These are phyloP conservation scores for Oryza australiensis DNA, from an alignment of 176 grass and related monocot species.

Conservation along the genomic window DNA sequence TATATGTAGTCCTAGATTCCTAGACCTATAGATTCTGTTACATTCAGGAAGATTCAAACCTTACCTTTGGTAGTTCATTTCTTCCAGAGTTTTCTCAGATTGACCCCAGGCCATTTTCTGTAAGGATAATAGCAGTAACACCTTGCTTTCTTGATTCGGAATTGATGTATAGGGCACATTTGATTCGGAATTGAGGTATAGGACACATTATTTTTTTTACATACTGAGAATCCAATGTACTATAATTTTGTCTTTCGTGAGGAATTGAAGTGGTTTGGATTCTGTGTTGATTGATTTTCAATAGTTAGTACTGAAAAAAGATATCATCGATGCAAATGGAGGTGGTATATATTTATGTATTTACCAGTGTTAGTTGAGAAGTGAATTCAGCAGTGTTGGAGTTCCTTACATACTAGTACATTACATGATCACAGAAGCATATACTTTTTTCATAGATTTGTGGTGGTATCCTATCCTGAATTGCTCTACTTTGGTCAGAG, in stretches of 20 bases:
- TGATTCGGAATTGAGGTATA: neutral
- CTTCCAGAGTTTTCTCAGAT: neutral
- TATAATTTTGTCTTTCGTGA: neutral
- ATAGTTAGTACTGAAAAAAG: neutral
- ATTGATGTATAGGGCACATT: neutral
- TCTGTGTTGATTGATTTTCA: neutral
- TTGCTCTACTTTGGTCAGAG: neutral
- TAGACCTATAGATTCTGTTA: conserved; percentile 14
- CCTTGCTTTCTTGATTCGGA: neutral
- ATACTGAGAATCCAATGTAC: neutral
- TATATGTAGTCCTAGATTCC: neutral
- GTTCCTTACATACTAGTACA: too few relatives aligned
- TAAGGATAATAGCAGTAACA: neutral
- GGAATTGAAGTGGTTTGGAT: neutral
- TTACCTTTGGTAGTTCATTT: neutral
- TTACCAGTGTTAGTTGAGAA: neutral
- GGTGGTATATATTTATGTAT: neutral
- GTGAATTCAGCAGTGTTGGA: neutral
- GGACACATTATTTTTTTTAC: neutral
- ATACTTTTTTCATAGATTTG: neutral
- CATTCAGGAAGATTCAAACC: neutral
- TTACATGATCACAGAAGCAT: neutral
- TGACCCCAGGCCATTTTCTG: neutral
- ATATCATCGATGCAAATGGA: neutral
- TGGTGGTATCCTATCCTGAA: neutral